These are phyloP conservation scores for Sclerotinia spermophila DNA, from an alignment of 2,329 filamentous ascomycete species.

Conservation along the genomic window DNA sequence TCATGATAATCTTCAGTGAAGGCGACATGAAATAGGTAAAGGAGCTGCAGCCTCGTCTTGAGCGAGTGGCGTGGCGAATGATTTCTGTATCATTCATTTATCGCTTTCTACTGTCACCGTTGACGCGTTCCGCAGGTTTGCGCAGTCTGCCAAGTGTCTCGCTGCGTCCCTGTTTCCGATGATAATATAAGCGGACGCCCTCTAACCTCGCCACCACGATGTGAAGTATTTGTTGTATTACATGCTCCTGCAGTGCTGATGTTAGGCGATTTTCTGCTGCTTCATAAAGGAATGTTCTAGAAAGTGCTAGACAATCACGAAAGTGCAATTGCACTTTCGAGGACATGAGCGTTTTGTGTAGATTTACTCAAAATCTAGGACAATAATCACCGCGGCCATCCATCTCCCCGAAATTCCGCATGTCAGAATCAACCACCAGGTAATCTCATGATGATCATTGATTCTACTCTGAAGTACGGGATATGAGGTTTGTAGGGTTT, in stretches of 20 bases:
- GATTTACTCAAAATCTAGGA: neutral
- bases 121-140: conserved; percentile 8
- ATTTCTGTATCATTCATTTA: neutral
- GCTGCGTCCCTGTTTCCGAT: neutral
- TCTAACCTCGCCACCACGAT: neutral
- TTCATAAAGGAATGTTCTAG: neutral
- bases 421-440: neutral
- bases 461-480: neutral
- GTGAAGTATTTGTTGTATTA: neutral
- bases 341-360: neutral
- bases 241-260: neutral
- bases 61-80: conserved; percentile 12
- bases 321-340: conserved; percentile 16
- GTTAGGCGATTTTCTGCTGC: neutral
- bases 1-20: neutral
- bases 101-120: neutral
- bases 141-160: conserved; percentile 11
- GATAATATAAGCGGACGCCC: conserved; percentile 9
- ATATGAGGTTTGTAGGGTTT: neutral
- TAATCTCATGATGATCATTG: neutral
- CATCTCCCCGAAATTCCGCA: neutral
- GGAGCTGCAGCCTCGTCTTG: conserved; percentile 7
- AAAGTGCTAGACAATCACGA: neutral
- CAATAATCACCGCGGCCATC: neutral
- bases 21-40: neutral